Base-by-base conservation (phyloP, 306 rosid genomes). In the Medicago arabica region DNA sequence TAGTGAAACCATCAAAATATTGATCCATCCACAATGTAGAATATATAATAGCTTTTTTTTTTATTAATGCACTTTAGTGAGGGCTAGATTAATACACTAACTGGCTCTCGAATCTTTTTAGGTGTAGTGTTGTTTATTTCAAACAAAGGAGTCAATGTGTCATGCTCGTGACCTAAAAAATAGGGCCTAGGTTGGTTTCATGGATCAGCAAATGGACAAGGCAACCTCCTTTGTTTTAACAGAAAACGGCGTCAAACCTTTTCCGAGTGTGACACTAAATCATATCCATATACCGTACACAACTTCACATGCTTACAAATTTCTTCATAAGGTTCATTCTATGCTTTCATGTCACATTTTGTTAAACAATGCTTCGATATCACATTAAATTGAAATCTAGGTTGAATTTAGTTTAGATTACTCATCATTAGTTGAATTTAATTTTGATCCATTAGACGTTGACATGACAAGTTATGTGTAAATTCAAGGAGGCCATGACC, bases 181-280 rank as follows among this genome's bases (percentile, higher is more conserved):
- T 77, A 4, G 89, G 82, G 59, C 75, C 1, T 46, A 4, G 18
- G 55, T 41, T 71, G 40, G 69, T 74, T 57, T n/a, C 46, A 55
- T 44, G 36, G 25, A 80, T 75, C 41, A 82, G 78, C 64, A 58
- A 23, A 58, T 73, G 50, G 96, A 86, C 92, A 58, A 17, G 15
- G 15, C 78, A 86, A 81, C 92, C 80, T 77, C 84, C 74, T 41
- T 34, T 34, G 55, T 49, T 49, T 39, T 39, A 39, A 47, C 44
- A 51, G 90, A 89, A 78, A 87, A 86, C 71, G 74, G 38, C 40
- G 63, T 28, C 13, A 59, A 41, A 90, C 86, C 92, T 75, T 19
- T 80, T 76, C 78, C 43, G 53, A 65, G 14, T 28, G 72, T 15
- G 85, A 87, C 88, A 47, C 36, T 51, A 38, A 75, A 76, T 71